Evolutionary conservation across 441 rosid genomes (phyloP).

Genomic region (Dalechampia spathulata): DNA sequence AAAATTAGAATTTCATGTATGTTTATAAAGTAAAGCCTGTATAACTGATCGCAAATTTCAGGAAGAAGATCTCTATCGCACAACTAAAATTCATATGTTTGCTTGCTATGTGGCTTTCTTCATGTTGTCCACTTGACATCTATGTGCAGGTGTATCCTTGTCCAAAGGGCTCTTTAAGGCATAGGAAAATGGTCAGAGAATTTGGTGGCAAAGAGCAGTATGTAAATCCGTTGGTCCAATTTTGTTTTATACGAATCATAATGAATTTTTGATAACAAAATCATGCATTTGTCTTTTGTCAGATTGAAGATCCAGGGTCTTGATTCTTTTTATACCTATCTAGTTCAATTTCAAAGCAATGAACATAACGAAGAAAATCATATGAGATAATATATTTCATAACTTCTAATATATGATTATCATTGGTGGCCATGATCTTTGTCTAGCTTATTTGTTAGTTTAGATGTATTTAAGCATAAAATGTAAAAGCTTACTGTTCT

Average conservation of each 20-base stretch:
- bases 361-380: no score
- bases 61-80: no score
- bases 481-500: not conserved
- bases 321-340: not conserved
- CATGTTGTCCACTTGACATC: conserved; percentile 14
- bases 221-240: conserved; percentile 8
- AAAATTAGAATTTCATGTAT: no score
- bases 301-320: not conserved
- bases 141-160: conserved; percentile 71
- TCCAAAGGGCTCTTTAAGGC: conserved; percentile 77
- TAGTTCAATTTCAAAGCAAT: no score
- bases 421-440: not conserved
- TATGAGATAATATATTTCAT: not conserved
- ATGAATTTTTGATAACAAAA: not conserved
- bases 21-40: no score
- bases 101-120: not conserved
- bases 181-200: conserved; percentile 65
- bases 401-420: not conserved
- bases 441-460: not conserved
- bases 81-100: no score
- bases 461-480: not conserved
- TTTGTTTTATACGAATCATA: not conserved
- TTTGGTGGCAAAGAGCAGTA: conserved; percentile 80
- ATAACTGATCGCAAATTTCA: no score
- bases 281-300: not conserved